Conservation (phyloP, 1,139 yeast genomes). For the Zygoascus hellenicus region DNA sequence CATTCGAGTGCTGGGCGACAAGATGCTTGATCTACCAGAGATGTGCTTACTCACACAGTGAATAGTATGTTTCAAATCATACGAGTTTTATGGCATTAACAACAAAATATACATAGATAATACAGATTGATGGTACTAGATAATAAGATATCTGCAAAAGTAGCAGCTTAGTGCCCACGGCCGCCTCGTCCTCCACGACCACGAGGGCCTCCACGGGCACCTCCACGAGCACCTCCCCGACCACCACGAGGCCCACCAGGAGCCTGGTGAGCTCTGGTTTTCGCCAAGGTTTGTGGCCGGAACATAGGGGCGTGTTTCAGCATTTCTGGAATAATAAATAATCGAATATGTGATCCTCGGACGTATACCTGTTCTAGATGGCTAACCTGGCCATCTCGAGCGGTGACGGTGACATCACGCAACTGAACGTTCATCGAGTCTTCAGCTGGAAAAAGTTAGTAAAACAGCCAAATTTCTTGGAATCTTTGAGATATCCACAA, state of each 20-base stretch:
- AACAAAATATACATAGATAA: constrained; percentile 6
- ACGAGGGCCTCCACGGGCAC: not conserved
- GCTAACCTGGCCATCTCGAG: constrained; percentile 65
- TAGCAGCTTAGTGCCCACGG: no score
- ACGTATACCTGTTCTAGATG: constrained; percentile 83
- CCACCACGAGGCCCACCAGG: constrained; percentile 22
- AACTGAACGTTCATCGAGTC: constrained; percentile 93
- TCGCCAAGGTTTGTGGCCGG: constrained; percentile 38
- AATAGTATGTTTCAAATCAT: no score
- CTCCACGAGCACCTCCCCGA: constrained; percentile 20
- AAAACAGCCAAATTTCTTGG: not conserved
- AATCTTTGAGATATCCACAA: no score
- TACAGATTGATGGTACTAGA: not conserved
- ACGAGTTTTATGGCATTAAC: not conserved
- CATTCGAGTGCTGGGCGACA: no score
- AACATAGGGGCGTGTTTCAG: constrained; percentile 78
- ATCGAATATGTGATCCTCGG: constrained; percentile 85
- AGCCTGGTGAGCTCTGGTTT: constrained; percentile 24
- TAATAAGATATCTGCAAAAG: not conserved
- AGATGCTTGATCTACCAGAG: no score
- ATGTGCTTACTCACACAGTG: no score
- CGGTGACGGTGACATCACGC: constrained; percentile 75
- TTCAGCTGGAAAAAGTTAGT: constrained; percentile 38
- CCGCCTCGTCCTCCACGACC: not conserved
- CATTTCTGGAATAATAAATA: constrained; percentile 83